Evolutionary conservation across 192 early-diverging fungal species (phyloP), one percentile per base, ranked within the genome.

Genomic region (Dissophora ornata): DNA sequence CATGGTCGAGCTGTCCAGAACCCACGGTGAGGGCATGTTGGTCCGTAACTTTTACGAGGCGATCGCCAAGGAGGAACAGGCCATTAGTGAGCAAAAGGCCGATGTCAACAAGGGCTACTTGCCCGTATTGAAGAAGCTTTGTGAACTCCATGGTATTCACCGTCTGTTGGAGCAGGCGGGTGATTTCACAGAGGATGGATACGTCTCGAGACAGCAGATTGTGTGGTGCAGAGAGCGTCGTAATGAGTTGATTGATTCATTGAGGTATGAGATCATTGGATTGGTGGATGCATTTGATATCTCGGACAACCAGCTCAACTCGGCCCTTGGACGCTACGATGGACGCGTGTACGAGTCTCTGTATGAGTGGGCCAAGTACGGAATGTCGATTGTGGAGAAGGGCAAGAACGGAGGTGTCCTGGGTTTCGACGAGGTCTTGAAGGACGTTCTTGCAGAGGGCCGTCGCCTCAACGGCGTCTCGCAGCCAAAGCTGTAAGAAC

Each of bases 261-360:
- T 95, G 22, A 85, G 93, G 52, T 79, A 82, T 51, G 89, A 95
- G 57, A 83, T 90, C 21, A 83, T 96, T 65, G 84, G 90, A 8
- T 71, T 93, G n/a, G 92, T 92, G n/a, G 94, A 96, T 67, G 86
- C 92, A 16, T 95, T 92, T 67, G 92, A 91, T 54, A 88, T 90
- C 81, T 87, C 92, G 22, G 94, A 96, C 81, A 93, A 92, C 67
- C 84, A 92, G 29, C 78, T 96, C 68, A 93, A 90, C 81, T 92
- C 92, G 58, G 93, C 94, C 6, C 80, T 96, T 16, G 94, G 94
- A n/a, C 85, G 92, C 53, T 90, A 87, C 69, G 93, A 95, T 64
- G 94, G 94, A 64, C 84, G 93, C 61, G 87, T 93, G 12, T 94
- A 92, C 73, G 90, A 89, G 63, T 80, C 87, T 52, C 90, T 89